phyloP scores from a whole-genome alignment of 352 stramenopile genomes.

The Peronosclerospora sorghi region DNA sequence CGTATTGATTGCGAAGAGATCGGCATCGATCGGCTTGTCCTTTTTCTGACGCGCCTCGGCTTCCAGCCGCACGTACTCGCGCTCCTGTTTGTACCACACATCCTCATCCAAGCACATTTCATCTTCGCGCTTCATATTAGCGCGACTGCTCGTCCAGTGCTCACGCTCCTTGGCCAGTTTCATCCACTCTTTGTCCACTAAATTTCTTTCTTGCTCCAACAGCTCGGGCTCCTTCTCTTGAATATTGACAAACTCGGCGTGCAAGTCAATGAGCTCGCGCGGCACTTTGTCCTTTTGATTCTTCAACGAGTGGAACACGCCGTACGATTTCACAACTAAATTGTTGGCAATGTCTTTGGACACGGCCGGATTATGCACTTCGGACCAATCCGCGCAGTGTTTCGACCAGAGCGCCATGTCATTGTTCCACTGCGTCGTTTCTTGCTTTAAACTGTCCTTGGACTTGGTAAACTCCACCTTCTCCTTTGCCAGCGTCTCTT shows the following conservation, averaged over 20 bases:
- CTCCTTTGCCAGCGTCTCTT: constrained; percentile 74
- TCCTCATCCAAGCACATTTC: constrained; percentile 82
- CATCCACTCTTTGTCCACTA: constrained; percentile 82
- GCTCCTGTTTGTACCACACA: constrained; percentile 72
- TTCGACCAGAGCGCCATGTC: constrained; percentile 84
- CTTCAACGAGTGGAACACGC: constrained; percentile 55
- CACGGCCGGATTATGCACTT: constrained; percentile 79
- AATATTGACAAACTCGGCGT: constrained; percentile 72
- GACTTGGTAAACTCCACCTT: constrained; percentile 86
- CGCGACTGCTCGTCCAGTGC: constrained; percentile 79
- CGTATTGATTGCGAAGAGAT: constrained; percentile 64
- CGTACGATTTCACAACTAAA: constrained; percentile 81
- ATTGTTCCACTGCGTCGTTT: constrained; percentile 83
- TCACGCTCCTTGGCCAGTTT: constrained; percentile 83
- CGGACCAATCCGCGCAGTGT: constrained; percentile 78
- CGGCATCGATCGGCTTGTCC: constrained; percentile 67
- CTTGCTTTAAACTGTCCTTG: constrained; percentile 80
- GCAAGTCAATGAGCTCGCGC: constrained; percentile 59
- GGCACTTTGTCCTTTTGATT: constrained; percentile 48
- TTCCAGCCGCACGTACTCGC: constrained; percentile 70
- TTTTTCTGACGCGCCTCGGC: constrained; percentile 76
- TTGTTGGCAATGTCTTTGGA: constrained; percentile 83
- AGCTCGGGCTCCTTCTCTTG: constrained; percentile 69
- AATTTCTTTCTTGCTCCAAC: constrained; percentile 72
- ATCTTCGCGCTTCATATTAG: constrained; percentile 85